A percentile compares a stretch with the other conserved stretches of the same genome.
Conservation (phyloP, 257 asterid genomes). For the Linaria vulgaris region DNA sequence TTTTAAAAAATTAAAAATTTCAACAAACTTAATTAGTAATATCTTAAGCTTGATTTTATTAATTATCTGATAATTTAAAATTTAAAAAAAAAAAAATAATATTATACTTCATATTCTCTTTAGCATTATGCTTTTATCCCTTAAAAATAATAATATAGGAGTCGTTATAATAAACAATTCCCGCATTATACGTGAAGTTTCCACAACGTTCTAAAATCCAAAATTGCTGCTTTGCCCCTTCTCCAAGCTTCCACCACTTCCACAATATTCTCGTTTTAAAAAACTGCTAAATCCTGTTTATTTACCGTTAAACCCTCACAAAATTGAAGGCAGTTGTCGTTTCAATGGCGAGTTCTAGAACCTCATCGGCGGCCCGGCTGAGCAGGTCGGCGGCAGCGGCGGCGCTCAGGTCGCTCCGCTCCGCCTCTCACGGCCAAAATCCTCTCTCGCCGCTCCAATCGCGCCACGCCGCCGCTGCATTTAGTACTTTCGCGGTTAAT, state of each 20-base stretch:
- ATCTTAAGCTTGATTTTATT: too few relatives aligned
- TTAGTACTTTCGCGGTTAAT: conserved; percentile 14
- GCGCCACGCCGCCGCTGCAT: conserved; percentile 24
- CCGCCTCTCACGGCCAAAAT: conserved; percentile 11
- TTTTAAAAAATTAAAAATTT: too few relatives aligned
- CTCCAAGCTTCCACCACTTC: conserved; percentile 18
- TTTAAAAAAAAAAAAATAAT: too few relatives aligned
- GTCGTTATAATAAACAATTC: too few relatives aligned
- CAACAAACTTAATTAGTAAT: too few relatives aligned
- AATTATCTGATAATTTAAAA: too few relatives aligned
- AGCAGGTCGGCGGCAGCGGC: conserved; percentile 44
- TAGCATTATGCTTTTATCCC: too few relatives aligned
- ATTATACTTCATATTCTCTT: too few relatives aligned
- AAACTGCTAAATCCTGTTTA: background rate
- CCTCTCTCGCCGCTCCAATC: conserved; percentile 23
- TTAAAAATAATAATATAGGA: too few relatives aligned
- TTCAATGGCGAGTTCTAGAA: conserved; percentile 38
- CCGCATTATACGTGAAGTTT: too few relatives aligned
- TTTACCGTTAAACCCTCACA: background rate
- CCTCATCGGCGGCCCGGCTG: conserved; percentile 35
- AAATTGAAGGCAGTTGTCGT: background rate
- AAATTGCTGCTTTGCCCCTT: conserved; percentile 4
- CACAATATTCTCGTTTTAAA: background rate
- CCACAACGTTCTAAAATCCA: background rate
- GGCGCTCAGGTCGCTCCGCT: conserved; percentile 41